Conservation (phyloP, 768 basidiomycete genomes). For the Leucosporidium yakuticum region DNA sequence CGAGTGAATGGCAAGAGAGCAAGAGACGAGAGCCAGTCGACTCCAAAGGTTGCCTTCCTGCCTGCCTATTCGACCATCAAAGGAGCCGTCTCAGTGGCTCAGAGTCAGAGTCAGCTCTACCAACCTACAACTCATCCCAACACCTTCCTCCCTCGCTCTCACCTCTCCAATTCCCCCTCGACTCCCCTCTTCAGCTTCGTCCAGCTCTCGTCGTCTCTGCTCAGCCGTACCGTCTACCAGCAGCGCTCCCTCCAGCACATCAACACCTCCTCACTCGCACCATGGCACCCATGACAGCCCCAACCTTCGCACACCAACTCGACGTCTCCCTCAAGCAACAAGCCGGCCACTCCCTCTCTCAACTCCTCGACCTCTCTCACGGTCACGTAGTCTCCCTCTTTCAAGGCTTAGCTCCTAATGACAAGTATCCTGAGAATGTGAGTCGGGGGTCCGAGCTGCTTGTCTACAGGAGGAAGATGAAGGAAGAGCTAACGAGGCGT, state of each 20-base stretch:
- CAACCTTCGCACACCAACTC: background rate
- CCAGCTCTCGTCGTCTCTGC: background rate
- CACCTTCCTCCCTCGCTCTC: background rate
- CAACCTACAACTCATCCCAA: background rate
- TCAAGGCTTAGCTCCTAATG: background rate
- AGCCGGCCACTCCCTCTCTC: background rate
- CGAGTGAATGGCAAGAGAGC: too few species aligned
- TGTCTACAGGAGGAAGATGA: background rate
- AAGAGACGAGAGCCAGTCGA: too few species aligned
- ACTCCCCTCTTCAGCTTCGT: background rate
- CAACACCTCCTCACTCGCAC: background rate
- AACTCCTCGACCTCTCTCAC: constrained; percentile 4
- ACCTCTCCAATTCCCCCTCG: background rate
- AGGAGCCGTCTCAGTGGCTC: too few species aligned
- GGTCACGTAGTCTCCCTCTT: background rate
- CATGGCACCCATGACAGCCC: background rate
- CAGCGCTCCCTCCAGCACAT: too few species aligned
- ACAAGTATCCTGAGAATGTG: constrained; percentile 1
- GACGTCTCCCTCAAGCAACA: background rate
- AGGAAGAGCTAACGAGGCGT: too few species aligned
- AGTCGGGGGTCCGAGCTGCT: background rate
- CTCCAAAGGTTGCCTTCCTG: too few species aligned
- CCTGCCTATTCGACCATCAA: too few species aligned
- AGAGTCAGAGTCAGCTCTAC: background rate
- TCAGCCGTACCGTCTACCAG: background rate